These are phyloP conservation scores for Paramecium biaurelia DNA, from an alignment of 73 alveolate genomes.

Conservation along the genomic window DNA sequence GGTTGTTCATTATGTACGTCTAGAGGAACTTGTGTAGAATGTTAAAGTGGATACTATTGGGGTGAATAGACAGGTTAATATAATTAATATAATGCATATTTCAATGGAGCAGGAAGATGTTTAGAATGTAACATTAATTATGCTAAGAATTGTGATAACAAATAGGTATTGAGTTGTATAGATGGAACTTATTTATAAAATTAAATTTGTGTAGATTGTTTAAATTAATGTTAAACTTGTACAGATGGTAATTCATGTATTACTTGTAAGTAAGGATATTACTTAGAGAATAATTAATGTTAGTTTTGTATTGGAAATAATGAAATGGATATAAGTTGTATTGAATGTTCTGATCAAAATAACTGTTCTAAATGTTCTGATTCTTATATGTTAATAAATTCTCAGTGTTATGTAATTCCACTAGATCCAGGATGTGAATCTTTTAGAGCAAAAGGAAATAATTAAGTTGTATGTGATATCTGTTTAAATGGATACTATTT, in stretches of 20 bases:
- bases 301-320: background rate
- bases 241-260: background rate
- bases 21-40: conserved; percentile 22
- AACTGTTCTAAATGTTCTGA: background rate
- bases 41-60: conserved; percentile 24
- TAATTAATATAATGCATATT: background rate
- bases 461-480: background rate
- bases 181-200: background rate
- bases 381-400: background rate
- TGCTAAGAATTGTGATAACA: background rate
- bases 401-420: background rate
- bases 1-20: background rate
- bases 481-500: conserved; percentile 1
- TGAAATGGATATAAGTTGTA: background rate
- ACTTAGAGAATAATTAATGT: background rate
- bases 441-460: background rate
- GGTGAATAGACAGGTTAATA: background rate
- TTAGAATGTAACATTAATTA: background rate
- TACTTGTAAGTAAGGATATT: background rate
- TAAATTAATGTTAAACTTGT: background rate
- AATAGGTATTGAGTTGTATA: background rate
- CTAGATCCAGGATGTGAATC: background rate
- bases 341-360: background rate
- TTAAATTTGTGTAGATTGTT: background rate
- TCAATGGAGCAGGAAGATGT: conserved; percentile 19